Base-by-base conservation (phyloP, 768 basidiomycete species). In the Dacryopinax primogenitus region DNA sequence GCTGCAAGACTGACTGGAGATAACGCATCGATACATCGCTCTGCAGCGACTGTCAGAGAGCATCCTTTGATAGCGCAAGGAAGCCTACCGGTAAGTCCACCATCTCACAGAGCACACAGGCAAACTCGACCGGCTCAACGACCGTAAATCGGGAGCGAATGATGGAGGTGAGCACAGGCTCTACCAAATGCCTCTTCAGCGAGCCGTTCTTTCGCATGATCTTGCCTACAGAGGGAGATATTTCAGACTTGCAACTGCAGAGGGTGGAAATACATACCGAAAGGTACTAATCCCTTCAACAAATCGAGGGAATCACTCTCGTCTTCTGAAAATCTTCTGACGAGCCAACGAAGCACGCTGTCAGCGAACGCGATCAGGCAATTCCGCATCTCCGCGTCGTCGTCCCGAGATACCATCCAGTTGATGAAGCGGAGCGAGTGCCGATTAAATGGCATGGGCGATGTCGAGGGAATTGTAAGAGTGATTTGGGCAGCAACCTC, bases 1-100 rank as follows among this genome's bases (percentile, higher is more conserved):
- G 84, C 68, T 89, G 86, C 23, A 93, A 73, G 65, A 92, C 79
- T 23, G 80, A 82, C 77, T 94, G 92, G 1, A 95, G 73, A 51
- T 84, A 79, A 39, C 86, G 83, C 70, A 92, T 92, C 62, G 87
- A 81, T n/a, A 83, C 75, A 13, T 82, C 78, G 1, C 89, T 89
- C 89, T 78, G 62, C 7, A 35, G 28, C 26, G 35, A 16, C 18
- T 63, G 15, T 62, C 62, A 35, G 41, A 15, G 28, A 45, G 61
- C 26, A 7, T 33, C 44, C 45, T 21, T 11, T 13, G 45, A 15
- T 13, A 23, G 45, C 12, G 23, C 13, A 6, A 21, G 23, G 21
- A 3, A 28, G 69, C 78, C 68, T 68, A 86, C 92, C 81, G 92
- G 93, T 67, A 93, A 74, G 1, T 76, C 73, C 0, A 81, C 74